phyloP scores from a whole-genome alignment of 768 basidiomycete species.

The Kwoniella sp. region DNA sequence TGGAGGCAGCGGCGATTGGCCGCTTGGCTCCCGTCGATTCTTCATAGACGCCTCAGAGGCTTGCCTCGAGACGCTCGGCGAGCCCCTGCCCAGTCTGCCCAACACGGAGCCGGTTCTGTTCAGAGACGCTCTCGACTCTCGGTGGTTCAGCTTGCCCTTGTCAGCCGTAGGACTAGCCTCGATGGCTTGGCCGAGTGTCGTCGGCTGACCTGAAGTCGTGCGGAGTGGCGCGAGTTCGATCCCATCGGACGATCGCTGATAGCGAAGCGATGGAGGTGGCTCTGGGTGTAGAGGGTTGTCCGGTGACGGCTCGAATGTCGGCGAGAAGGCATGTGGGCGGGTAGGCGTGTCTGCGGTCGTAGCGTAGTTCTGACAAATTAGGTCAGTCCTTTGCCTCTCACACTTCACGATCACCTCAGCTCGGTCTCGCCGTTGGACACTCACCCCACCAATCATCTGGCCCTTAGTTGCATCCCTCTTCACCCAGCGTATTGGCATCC shows the following conservation, averaged over 20 bases:
- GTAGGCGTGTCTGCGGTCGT: slow-evolving; percentile 2
- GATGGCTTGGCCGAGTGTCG: background rate
- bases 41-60: too few species aligned
- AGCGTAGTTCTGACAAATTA: background rate
- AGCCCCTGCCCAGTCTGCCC: too few species aligned
- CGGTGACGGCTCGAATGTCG: slow-evolving; percentile 35
- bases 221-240: slow-evolving; percentile 4
- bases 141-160: too few species aligned
- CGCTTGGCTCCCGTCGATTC: too few species aligned
- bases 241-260: slow-evolving; percentile 1
- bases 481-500: slow-evolving; percentile 39
- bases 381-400: background rate
- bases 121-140: too few species aligned
- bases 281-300: slow-evolving; percentile 27
- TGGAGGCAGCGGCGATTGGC: too few species aligned
- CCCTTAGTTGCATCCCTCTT: too few species aligned
- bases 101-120: too few species aligned
- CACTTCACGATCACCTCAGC: background rate
- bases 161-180: too few species aligned
- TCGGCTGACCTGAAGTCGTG: slow-evolving; percentile 1
- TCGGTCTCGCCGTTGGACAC: too few species aligned
- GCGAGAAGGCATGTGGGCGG: slow-evolving; percentile 26
- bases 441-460: too few species aligned
- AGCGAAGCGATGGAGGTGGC: slow-evolving; percentile 7
- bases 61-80: too few species aligned